Conservation (phyloP, 495 filamentous ascomycete genomes). For the Pyrenopolyporus hunteri region DNA sequence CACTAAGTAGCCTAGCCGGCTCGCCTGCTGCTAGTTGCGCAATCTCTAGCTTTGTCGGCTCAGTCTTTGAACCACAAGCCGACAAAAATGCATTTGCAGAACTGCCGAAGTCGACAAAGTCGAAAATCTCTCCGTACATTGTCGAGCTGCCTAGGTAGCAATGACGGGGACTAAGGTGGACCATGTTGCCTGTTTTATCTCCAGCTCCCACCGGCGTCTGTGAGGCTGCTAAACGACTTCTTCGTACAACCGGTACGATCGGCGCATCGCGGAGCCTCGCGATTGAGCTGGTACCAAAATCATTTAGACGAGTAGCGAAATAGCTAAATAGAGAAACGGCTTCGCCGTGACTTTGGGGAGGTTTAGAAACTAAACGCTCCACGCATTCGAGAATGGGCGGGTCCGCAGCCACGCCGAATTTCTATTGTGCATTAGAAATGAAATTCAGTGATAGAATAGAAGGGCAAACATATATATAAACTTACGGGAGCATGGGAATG, state of each 20-base stretch:
- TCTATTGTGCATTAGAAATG: constrained; percentile 45
- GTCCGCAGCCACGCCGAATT: constrained; percentile 81
- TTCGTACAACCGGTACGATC: constrained; percentile 71
- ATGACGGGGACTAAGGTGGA: constrained; percentile 62
- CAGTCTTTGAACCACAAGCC: constrained; percentile 84
- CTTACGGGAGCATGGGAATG: constrained; percentile 66
- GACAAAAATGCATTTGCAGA: constrained; percentile 88
- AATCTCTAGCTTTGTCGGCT: constrained; percentile 85
- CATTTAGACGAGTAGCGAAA: constrained; percentile 73
- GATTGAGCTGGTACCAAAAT: constrained; percentile 67
- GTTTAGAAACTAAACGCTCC: constrained; percentile 67
- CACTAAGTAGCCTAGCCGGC: constrained; percentile 76
- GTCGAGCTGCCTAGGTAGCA: constrained; percentile 79
- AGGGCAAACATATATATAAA: not conserved
- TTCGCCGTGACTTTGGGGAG: constrained; percentile 66
- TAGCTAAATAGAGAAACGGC: constrained; percentile 80
- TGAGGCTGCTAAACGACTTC: constrained; percentile 24
- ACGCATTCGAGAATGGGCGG: constrained; percentile 79
- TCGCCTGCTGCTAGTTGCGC: constrained; percentile 77
- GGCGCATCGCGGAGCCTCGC: constrained; percentile 63
- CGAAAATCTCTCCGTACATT: constrained; percentile 86
- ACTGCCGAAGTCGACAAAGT: constrained; percentile 91
- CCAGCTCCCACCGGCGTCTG: constrained; percentile 30
- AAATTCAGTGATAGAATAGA: not conserved
- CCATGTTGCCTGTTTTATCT: constrained; percentile 37